phyloP scores from a whole-genome alignment of 257 asterid species.

The Solanum arcanum region DNA sequence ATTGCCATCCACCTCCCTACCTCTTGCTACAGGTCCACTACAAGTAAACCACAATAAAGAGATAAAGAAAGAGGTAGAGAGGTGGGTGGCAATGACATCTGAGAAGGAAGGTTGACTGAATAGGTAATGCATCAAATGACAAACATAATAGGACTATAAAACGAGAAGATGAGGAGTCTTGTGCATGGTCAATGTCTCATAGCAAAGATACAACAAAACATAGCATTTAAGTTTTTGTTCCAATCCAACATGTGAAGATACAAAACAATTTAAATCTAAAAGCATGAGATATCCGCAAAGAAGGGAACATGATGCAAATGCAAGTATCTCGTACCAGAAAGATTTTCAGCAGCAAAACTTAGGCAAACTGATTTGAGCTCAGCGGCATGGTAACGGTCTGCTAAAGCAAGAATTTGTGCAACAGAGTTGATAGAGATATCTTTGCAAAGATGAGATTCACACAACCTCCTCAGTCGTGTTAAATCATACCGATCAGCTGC shows the following conservation, averaged over 20 bases:
- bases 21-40: background rate
- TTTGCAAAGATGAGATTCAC: constrained; percentile 92
- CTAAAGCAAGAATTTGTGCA: constrained; percentile 64
- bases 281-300: background rate
- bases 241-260: background rate
- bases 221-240: background rate
- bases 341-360: constrained; percentile 86
- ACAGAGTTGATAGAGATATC: constrained; percentile 74
- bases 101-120: background rate
- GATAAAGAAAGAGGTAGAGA: background rate
- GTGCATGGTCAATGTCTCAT: background rate
- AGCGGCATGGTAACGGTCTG: constrained; percentile 60
- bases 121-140: background rate
- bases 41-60: background rate
- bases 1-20: background rate
- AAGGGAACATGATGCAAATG: background rate
- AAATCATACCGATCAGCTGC: constrained; percentile 91
- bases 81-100: background rate
- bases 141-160: background rate
- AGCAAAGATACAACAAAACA: background rate
- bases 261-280: background rate
- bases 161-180: background rate
- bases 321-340: constrained; percentile 49
- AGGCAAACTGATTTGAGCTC: constrained; percentile 91
- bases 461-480: constrained; percentile 75